Evolutionary conservation across 495 filamentous ascomycete species (phyloP).

Genomic region (Lasiosphaeris hirsuta): DNA sequence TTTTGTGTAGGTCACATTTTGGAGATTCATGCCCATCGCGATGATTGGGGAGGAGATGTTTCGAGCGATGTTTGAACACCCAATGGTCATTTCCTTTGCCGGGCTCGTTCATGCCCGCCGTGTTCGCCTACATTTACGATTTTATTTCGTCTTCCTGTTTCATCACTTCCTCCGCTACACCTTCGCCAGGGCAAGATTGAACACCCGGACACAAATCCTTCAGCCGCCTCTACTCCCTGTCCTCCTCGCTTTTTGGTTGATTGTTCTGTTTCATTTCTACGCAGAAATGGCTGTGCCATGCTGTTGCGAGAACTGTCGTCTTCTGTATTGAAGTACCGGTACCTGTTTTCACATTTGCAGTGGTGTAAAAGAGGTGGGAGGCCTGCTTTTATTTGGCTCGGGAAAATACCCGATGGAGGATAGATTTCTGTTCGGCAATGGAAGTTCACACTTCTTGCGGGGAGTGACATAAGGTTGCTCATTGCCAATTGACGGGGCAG

Average conservation of each 20-base stretch:
- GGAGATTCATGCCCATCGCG: not conserved
- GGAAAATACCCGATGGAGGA: constrained; percentile 20
- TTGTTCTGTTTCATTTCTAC: not conserved
- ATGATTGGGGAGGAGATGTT: not conserved
- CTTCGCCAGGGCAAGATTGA: constrained; percentile 12
- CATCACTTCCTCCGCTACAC: not conserved
- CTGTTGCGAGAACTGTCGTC: not conserved
- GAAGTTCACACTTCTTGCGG: constrained; percentile 37
- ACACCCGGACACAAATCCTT: not conserved
- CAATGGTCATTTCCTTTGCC: too few relatives aligned
- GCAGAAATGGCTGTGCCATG: not conserved
- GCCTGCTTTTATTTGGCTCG: too few relatives aligned
- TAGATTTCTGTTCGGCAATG: constrained; percentile 33
- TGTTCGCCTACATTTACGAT: too few relatives aligned
- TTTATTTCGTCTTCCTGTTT: not conserved
- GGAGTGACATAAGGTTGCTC: not conserved
- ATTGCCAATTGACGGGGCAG: too few relatives aligned
- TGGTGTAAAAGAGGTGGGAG: constrained; percentile 30
- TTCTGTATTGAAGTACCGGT: constrained; percentile 27
- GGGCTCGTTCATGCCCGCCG: too few relatives aligned
- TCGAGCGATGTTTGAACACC: too few relatives aligned
- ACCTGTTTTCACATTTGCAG: constrained; percentile 24
- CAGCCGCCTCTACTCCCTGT: too few relatives aligned
- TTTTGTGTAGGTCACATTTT: constrained; percentile 7
- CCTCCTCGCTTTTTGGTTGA: not conserved